phyloP scores from a whole-genome alignment of 805 yeast species.

The Saccharomycopsis synnaedendra region DNA sequence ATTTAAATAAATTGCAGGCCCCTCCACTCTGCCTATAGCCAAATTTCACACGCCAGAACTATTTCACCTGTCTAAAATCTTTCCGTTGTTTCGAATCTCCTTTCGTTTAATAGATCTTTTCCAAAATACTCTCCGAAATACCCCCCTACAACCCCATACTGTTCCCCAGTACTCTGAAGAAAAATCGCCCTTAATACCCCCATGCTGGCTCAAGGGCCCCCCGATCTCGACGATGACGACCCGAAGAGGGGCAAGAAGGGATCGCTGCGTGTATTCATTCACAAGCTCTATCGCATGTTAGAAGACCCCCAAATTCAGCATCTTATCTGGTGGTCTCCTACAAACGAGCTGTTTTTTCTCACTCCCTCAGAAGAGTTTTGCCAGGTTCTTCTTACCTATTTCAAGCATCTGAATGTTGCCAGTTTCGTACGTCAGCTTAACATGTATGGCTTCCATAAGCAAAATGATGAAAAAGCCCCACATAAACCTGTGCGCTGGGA shows the following conservation, averaged over 20 bases:
- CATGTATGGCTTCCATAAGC: conserved; percentile 78
- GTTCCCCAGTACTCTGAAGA: not conserved
- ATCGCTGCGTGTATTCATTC: conserved; percentile 58
- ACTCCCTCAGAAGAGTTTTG: conserved; percentile 81
- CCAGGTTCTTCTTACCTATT: conserved; percentile 51
- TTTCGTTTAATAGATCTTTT: not conserved
- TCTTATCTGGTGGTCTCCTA: conserved; percentile 76
- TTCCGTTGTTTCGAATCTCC: not conserved
- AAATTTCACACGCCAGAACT: too few species aligned
- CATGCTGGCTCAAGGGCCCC: not conserved
- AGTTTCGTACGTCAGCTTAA: conserved; percentile 70
- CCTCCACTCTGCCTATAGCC: too few species aligned
- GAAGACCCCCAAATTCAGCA: conserved; percentile 65
- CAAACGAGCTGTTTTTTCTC: conserved; percentile 65
- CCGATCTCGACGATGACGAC: not conserved
- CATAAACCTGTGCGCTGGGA: conserved; percentile 46
- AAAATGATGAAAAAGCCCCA: conserved; percentile 28
- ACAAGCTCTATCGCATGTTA: conserved; percentile 82
- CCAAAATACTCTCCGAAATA: not conserved
- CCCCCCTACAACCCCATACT: not conserved
- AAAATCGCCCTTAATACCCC: not conserved
- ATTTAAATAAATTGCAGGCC: too few species aligned
- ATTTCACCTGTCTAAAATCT: not conserved
- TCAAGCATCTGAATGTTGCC: conserved; percentile 74
- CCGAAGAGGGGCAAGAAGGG: not conserved